Evolutionary conservation across 129 eudicot species (phyloP), one percentile per base, ranked within the genome.

Genomic region (Rutidosis leptorrhynchoides): DNA sequence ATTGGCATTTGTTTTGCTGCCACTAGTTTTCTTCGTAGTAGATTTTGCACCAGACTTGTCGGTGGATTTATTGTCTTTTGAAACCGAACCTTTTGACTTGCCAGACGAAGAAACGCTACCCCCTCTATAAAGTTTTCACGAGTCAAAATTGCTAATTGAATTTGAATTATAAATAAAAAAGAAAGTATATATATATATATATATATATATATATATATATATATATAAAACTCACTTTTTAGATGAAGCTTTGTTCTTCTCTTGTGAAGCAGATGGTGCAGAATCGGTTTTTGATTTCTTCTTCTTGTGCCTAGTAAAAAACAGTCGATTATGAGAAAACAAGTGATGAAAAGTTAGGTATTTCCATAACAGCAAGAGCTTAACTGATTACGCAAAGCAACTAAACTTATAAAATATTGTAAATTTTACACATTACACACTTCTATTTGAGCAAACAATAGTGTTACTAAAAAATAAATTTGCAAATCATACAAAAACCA

Each of bases 281-380:
- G 75, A 33, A 74, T 71, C 81, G 7, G 79, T 73, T 73, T 78
- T 83, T 21, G 82, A 83, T 78, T 80, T 88, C 83, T 83, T 88
- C 71, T 59, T 79, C 64, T 68, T 83, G 67, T 64, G 84, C 77
- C 96, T 87, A 85, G 37, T 61, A 24, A 7, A 56, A 33, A 62
- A 65, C 25, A 55, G 61, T 48, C 55, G 19, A 53, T 27, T 17
- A 67, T 55, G 22, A 55, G 33, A 37, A 26, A 6, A n/a, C n/a
- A n/a, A 56, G 60, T 5, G 3, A 28, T 20, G 5, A 2, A 28
- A 64, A 37, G 5, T 5, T 61, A 28, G 1, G 15, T 35, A 35
- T 35, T 35, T 65, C 58, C 58, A 62, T 12, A 45, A 16, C 26
- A 69, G 24, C 43, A 35, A 1, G 9, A 5, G 10, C 10, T 35